Conservation (phyloP, 176 grass and related monocot genomes). For the Musa schizocarpa region DNA sequence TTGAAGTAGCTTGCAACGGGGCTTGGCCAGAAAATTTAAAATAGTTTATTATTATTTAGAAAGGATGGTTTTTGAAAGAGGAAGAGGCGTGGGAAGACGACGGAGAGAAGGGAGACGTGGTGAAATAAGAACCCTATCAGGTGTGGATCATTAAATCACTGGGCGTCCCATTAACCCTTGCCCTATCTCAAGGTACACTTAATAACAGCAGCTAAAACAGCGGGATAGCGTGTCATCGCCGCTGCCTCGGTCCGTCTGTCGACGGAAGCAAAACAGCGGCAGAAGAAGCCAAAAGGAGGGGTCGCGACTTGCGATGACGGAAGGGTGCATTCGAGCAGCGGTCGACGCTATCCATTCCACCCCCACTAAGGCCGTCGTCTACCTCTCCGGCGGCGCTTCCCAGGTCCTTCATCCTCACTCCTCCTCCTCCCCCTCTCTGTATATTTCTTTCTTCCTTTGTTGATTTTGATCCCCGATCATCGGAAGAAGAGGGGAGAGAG, state of each 20-base stretch:
- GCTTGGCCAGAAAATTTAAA: too few relatives aligned
- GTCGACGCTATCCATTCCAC: slow-evolving; percentile 75
- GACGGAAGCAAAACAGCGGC: not conserved
- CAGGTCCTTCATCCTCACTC: slow-evolving; percentile 28
- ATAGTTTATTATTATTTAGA: too few relatives aligned
- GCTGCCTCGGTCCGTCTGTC: not conserved
- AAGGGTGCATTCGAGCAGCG: slow-evolving; percentile 52
- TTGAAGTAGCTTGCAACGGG: too few relatives aligned
- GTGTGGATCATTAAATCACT: too few relatives aligned
- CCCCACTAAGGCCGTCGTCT: slow-evolving; percentile 59
- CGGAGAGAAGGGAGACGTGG: too few relatives aligned
- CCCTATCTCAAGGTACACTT: too few relatives aligned
- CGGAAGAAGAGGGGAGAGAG: not conserved
- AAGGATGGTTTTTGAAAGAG: too few relatives aligned
- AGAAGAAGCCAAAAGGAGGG: not conserved
- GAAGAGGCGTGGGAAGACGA: too few relatives aligned
- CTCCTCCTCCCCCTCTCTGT: not conserved
- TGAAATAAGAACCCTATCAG: too few relatives aligned
- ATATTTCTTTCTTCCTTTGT: slow-evolving; percentile 1
- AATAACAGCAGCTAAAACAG: too few relatives aligned
- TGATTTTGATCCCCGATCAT: slow-evolving; percentile 6
- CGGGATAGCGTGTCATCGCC: not conserved
- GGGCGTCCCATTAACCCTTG: too few relatives aligned
- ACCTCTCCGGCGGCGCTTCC: slow-evolving; percentile 88
- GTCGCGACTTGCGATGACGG: slow-evolving; percentile 31